Percentiles rank a stretch among this genome's conserved stretches.
Evolutionary conservation across 305 asterid species (phyloP).

Genomic region (Plantago lanceolata): DNA sequence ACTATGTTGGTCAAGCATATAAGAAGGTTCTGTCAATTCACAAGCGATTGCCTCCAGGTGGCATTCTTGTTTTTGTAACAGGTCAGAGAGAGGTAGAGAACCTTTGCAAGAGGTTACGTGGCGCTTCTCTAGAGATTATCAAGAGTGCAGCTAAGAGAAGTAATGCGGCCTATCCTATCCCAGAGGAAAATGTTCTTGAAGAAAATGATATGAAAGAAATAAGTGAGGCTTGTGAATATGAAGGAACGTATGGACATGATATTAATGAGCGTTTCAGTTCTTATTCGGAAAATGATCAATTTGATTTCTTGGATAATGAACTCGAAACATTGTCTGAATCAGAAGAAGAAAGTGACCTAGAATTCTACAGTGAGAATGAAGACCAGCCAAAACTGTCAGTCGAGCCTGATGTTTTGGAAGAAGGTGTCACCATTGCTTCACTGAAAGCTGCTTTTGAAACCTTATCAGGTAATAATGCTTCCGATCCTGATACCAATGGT

Average conservation of each 20-base stretch:
- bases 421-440: constrained; percentile 37
- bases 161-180: constrained; percentile 27
- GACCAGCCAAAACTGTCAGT: constrained; percentile 27
- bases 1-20: constrained; percentile 88
- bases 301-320: constrained; percentile 47
- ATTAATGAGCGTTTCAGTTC: constrained; percentile 57
- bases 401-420: constrained; percentile 39
- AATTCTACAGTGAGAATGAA: constrained; percentile 41
- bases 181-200: constrained; percentile 36
- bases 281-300: constrained; percentile 49
- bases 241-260: constrained; percentile 27
- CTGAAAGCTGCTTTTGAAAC: constrained; percentile 77
- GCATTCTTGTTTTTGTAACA: constrained; percentile 89
- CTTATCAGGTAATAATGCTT: constrained; percentile 41
- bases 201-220: constrained; percentile 59
- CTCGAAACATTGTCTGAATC: constrained; percentile 55
- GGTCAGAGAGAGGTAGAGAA: constrained; percentile 90
- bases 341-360: constrained; percentile 73
- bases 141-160: constrained; percentile 31
- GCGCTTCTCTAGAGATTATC: constrained; percentile 49
- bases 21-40: constrained; percentile 82
- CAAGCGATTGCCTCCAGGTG: constrained; percentile 86
- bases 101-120: constrained; percentile 64
- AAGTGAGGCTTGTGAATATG: constrained; percentile 35
- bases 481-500: constrained; percentile 24